Base-by-base conservation (phyloP, 768 basidiomycete species). In the Pholiota molesta region DNA sequence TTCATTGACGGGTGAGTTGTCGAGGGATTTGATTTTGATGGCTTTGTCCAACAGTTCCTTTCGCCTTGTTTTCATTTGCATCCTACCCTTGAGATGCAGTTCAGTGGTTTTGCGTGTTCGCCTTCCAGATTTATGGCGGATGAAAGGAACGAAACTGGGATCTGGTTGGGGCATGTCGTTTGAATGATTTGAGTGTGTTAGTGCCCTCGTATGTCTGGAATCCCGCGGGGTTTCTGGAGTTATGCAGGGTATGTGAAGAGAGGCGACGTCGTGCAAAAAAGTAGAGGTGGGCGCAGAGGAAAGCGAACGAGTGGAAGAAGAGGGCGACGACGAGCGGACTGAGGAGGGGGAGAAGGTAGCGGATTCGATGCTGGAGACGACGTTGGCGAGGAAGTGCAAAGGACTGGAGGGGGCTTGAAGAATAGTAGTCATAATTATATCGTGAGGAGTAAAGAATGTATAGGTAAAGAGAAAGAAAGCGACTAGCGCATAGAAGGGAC, bases 1-100 rank as follows among this genome's bases (percentile, higher is more conserved):
- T 62, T 79, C 74, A 71, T 86, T 79, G 63, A 80, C 86, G 56
- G 86, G 86, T 9, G 86, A 82, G 65, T 85, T 85, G 61, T 79
- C 79, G n/a, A 81, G 69, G 42, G 79, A 79, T 62, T 74, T 75
- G 63, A 79, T 79, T 67, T 74, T 78, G 62, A 70, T 73, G 40
- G 78, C 78, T 56, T 73, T 74, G 26, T 75, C 73, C 66, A 78
- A 65, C 52, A 74, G 67, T 53, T 75, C 73, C 57, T 72, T 73
- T 52, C 78, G 72, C 58, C 68, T 72, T 26, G 66, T 70, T 57
- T 72, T 71, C 65, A 78, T 71, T 59, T 75, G 70, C 45, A 70
- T 57, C 65, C 72, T 74, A 55, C 65, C 64, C 58, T 69, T 74
- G 47, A 72, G 61, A n/a, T 69, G 63, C n/a, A 67, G 42, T 17